Base-by-base conservation (phyloP, 768 basidiomycete species). In the Rubroboletus pulcherrimus region DNA sequence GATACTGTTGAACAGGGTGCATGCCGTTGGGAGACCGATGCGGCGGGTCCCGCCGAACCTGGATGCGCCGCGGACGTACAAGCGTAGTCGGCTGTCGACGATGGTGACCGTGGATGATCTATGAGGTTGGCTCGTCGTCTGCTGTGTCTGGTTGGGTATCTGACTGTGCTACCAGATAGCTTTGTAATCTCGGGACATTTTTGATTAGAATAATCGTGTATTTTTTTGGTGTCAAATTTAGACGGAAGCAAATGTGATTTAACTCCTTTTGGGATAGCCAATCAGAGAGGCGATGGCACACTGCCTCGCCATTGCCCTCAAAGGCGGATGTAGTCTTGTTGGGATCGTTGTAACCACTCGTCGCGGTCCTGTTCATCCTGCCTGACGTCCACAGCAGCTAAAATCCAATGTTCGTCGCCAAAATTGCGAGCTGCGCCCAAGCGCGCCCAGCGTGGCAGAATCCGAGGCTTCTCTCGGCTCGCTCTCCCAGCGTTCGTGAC, bases 1-100 rank as follows among this genome's bases (percentile, higher is more conserved):
- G 19, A 82, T 82, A 44, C 66, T 86, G 33, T 72, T 86, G 29
- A 79, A 78, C 61, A 74, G 83, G 21, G 77, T 81, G 35, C 77
- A 78, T 57, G 77, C 73, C 0, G 76, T 76, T 4, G 81, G 82
- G n/a, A 75, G 74, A 54, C 82, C 82, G 1, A 74, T 80, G 74
- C 72, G 81, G n/a, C 70, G 79, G 54, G 58, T 71, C 35, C 67
- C 66, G 5, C 68, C 65, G 12, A 59, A 66, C 33, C 62, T 48
- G 21, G 67, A 66, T 7, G 61, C 42, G 33, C 73, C 73, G 33
- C 73, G 68, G 60, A 67, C 69, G 58, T 84, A 84, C 58, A 75
- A 79, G 59, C 79, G 77, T 61, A 84, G 83, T 58, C 71, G 79
- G 39, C 65, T 84, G 55, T 82, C 80, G 61, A 75, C 72, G 58